These are phyloP conservation scores for Flaveria brownii DNA, from an alignment of 129 eudicot genomes.

Conservation along the genomic window DNA sequence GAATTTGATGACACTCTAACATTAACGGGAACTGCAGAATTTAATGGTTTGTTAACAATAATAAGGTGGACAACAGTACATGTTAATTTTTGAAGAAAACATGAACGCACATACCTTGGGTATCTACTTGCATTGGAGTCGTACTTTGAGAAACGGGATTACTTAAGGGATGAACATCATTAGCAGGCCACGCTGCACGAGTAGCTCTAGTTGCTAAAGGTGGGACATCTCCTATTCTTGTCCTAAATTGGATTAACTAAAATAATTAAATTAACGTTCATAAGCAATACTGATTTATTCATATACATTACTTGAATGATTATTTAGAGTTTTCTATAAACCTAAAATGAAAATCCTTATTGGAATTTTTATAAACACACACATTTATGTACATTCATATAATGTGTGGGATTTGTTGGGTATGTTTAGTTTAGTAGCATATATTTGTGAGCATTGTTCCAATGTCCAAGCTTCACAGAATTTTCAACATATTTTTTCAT, in stretches of 20 bases:
- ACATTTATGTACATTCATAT: not conserved
- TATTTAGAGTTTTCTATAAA: not conserved
- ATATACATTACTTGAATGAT: not conserved
- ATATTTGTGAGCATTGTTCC: not conserved
- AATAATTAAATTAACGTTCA: not conserved
- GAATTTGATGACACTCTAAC: slow-evolving; percentile 29
- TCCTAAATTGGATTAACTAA: slow-evolving; percentile 34
- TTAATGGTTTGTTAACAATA: slow-evolving; percentile 29
- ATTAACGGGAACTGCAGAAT: slow-evolving; percentile 29
- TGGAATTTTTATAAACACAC: not conserved
- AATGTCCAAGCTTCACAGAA: not conserved
- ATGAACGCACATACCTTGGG: slow-evolving; percentile 49
- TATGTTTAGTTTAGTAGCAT: no score
- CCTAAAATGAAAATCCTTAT: not conserved
- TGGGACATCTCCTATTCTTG: slow-evolving; percentile 64
- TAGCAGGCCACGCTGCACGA: slow-evolving; percentile 77
- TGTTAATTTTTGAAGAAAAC: not conserved
- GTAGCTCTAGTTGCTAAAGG: slow-evolving; percentile 84
- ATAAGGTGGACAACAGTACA: not conserved
- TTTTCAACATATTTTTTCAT: not conserved
- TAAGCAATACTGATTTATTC: not conserved
- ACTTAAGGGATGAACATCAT: slow-evolving; percentile 25
- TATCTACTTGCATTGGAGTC: slow-evolving; percentile 41
- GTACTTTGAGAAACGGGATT: slow-evolving; percentile 33
- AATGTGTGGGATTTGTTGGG: no score